Base-by-base conservation (phyloP, 495 filamentous ascomycete species). In the Xylaria curta region DNA sequence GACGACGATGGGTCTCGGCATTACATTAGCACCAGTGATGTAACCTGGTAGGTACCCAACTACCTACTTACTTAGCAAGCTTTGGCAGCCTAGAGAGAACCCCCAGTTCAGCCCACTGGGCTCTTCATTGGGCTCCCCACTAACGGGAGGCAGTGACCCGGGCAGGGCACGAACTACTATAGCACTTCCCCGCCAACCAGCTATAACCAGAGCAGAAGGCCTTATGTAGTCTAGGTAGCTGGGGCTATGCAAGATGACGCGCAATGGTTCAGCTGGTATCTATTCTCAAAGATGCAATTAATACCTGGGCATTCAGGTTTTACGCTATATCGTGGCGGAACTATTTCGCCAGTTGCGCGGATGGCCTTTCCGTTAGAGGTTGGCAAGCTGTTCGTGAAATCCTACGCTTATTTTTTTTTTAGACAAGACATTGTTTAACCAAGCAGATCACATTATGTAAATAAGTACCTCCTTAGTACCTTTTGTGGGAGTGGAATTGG, bases 221-320 rank as follows among this genome's bases (percentile, higher is more conserved):
- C 36, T 31, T 1, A 31, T 3, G n/a, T n/a, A n/a, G n/a, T n/a
- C n/a, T n/a, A n/a, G n/a, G n/a, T 21, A 4, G 38, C 38, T 31
- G 60, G 38, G 46, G 65, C 49, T 67, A 67, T 67, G 65, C 65
- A 56, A 67, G 49, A 54, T 67, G 65, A 67, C 65, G 65, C 65
- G 28, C 21, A 67, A 67, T 36, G 1, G 10, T 56, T 44, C 2
- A 44, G 26, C 21, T 28, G 1, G 60, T 1, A 44, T 3, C 28
- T 31, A 31, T 44, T 63, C 7, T 63, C 19, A 4, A 63, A 63
- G 60, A 44, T 26, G 28, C 38, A 63, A 28, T 28, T 63, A 24
- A 40, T 5, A 38, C 36, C 36, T 38, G 6, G 33, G 6, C 17
- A 60, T 60, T 21, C 53, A 31, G 3, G 28, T 56, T 17, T 28